phyloP scores from a whole-genome alignment of 106 monocot species.

The Phalaenopsis equestris region DNA sequence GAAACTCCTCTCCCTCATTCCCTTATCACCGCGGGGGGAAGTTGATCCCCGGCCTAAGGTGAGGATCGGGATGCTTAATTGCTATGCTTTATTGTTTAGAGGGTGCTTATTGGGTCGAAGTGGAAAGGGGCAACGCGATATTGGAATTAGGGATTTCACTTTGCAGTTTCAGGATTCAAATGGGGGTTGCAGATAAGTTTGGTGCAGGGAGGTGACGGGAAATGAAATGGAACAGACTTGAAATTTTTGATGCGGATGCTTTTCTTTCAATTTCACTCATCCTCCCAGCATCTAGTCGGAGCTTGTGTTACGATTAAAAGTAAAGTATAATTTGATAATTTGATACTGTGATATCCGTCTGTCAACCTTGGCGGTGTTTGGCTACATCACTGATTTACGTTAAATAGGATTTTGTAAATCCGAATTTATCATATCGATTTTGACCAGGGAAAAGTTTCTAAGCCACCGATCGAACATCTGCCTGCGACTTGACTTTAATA shows the following conservation, averaged over 20 bases:
- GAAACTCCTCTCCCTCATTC: conserved; percentile 30
- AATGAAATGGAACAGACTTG: neutral
- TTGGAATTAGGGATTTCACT: neutral
- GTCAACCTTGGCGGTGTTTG: too few species aligned
- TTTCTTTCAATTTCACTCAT: neutral
- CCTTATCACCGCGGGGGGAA: conserved; percentile 45
- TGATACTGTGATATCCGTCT: neutral
- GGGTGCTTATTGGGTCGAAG: neutral
- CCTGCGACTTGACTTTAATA: too few species aligned
- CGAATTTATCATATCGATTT: too few species aligned
- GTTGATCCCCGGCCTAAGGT: conserved; percentile 49
- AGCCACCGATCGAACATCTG: too few species aligned
- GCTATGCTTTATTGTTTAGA: neutral
- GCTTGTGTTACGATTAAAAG: neutral
- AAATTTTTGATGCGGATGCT: neutral
- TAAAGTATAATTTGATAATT: neutral
- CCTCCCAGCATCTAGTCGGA: neutral
- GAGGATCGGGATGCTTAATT: conserved; percentile 6
- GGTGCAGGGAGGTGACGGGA: neutral
- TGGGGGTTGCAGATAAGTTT: neutral
- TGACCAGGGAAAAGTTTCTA: too few species aligned
- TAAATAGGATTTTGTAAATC: too few species aligned
- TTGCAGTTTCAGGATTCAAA: neutral
- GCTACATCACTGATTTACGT: too few species aligned
- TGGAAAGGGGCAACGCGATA: neutral